phyloP scores from a whole-genome alignment of 371 early-diverging fungal species.

The Apophysomyces variabilis region DNA sequence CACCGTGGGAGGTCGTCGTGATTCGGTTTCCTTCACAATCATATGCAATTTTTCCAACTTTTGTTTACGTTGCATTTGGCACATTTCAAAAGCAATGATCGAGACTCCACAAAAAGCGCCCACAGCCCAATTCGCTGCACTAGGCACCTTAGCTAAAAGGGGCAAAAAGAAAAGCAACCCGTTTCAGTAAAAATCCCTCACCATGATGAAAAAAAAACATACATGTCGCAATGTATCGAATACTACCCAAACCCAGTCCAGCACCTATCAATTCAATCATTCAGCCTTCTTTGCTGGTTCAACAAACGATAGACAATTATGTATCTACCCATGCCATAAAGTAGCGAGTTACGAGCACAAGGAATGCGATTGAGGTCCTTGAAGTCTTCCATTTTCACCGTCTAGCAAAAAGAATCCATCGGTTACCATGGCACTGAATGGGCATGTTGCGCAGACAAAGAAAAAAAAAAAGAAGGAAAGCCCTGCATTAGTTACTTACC shows the following conservation, averaged over 20 bases:
- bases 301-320: not conserved
- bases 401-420: conserved; percentile 21
- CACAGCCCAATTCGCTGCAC: conserved; percentile 56
- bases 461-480: not conserved
- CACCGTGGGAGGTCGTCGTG: conserved; percentile 21
- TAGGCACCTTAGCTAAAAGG: conserved; percentile 28
- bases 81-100: conserved; percentile 45
- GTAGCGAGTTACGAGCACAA: conserved; percentile 50
- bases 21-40: conserved; percentile 50
- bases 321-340: conserved; percentile 51
- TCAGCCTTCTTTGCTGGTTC: not conserved
- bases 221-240: conserved; percentile 46
- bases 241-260: conserved; percentile 43
- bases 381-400: conserved; percentile 52
- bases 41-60: conserved; percentile 43
- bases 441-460: not conserved
- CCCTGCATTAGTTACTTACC: no score
- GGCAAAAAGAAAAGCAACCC: not conserved
- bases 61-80: conserved; percentile 46
- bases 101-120: conserved; percentile 51
- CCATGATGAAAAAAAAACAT: not conserved
- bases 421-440: no score
- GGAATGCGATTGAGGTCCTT: conserved; percentile 51
- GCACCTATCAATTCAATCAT: conserved; percentile 27
- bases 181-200: no score